These are phyloP conservation scores for Botryotinia calthae DNA, from an alignment of 2,329 filamentous ascomycete genomes.

Conservation along the genomic window DNA sequence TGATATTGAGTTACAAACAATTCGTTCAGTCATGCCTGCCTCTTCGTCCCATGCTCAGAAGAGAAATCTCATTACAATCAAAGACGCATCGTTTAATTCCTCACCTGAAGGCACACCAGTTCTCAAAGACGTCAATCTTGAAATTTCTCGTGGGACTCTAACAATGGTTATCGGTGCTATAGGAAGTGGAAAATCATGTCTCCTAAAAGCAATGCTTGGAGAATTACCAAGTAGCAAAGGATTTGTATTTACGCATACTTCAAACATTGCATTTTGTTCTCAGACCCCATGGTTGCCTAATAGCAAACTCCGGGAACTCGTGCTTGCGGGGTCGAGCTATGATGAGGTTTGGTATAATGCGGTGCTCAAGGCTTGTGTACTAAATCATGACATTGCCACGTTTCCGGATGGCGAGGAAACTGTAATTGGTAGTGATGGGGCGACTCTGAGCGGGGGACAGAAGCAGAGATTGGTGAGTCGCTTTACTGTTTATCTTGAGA, in stretches of 20 bases:
- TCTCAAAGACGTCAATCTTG: slow-evolving; percentile 25
- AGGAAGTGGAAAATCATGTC: slow-evolving; percentile 37
- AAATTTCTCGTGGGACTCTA: slow-evolving; percentile 21
- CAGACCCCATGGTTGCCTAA: slow-evolving; percentile 48
- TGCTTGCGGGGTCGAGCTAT: slow-evolving; percentile 38
- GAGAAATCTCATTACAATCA: not conserved
- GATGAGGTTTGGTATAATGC: slow-evolving; percentile 35
- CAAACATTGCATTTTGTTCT: slow-evolving; percentile 43
- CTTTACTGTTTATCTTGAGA: not conserved
- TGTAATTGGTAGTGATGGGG: slow-evolving; percentile 37
- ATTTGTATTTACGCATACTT: slow-evolving; percentile 19
- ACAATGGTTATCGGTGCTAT: slow-evolving; percentile 38
- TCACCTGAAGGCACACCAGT: not conserved
- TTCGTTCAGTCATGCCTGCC: not conserved
- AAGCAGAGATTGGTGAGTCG: slow-evolving; percentile 30
- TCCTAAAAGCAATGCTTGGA: slow-evolving; percentile 36
- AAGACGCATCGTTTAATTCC: not conserved
- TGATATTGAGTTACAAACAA: not conserved
- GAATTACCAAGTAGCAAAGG: slow-evolving; percentile 25
- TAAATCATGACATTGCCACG: slow-evolving; percentile 29
- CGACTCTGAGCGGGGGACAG: slow-evolving; percentile 37
- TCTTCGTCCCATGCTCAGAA: not conserved
- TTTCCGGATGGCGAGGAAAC: slow-evolving; percentile 34
- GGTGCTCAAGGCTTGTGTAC: slow-evolving; percentile 31
- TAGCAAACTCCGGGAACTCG: slow-evolving; percentile 42